phyloP scores from a whole-genome alignment of 1,284 basidiomycete species.

The Cryptococcus neoformans region DNA sequence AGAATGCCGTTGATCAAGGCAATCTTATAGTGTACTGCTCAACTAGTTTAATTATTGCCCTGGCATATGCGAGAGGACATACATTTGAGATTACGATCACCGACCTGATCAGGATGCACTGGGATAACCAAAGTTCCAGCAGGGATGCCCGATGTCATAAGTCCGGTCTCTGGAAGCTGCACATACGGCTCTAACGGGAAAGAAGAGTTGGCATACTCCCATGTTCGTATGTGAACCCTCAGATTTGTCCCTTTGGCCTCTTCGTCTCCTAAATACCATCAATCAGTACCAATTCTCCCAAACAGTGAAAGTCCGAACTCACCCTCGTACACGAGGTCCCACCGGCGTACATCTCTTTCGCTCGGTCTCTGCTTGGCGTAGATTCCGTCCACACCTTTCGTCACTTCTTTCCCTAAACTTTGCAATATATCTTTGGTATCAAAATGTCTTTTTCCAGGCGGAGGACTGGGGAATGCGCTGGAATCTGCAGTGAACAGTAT shows the following conservation, averaged over 20 bases:
- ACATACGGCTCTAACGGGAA: slow-evolving; percentile 38
- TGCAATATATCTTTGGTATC: slow-evolving; percentile 19
- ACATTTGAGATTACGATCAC: slow-evolving; percentile 30
- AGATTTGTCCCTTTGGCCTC: slow-evolving; percentile 9
- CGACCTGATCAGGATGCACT: slow-evolving; percentile 28
- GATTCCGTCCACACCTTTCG: slow-evolving; percentile 33
- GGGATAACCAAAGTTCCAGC: slow-evolving; percentile 38
- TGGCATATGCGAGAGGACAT: slow-evolving; percentile 1
- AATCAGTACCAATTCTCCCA: too few relatives aligned
- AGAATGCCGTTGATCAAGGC: slow-evolving; percentile 55
- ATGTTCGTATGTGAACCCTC: slow-evolving; percentile 26
- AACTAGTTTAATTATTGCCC: background rate
- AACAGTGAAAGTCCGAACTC: background rate
- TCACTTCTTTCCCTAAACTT: slow-evolving; percentile 22
- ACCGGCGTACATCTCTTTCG: background rate
- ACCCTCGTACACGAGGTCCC: slow-evolving; percentile 16
- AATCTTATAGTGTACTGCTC: slow-evolving; percentile 35
- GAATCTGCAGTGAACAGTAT: slow-evolving; percentile 37
- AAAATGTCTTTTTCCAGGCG: slow-evolving; percentile 20
- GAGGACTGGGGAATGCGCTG: slow-evolving; percentile 27
- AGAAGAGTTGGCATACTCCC: slow-evolving; percentile 23
- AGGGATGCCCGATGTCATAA: slow-evolving; percentile 20
- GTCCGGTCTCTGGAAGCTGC: slow-evolving; percentile 18
- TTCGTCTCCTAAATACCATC: background rate
- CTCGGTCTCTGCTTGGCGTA: slow-evolving; percentile 9